Conservation (phyloP, 768 basidiomycete species). For the Chalciporus pseudorubinellus region DNA sequence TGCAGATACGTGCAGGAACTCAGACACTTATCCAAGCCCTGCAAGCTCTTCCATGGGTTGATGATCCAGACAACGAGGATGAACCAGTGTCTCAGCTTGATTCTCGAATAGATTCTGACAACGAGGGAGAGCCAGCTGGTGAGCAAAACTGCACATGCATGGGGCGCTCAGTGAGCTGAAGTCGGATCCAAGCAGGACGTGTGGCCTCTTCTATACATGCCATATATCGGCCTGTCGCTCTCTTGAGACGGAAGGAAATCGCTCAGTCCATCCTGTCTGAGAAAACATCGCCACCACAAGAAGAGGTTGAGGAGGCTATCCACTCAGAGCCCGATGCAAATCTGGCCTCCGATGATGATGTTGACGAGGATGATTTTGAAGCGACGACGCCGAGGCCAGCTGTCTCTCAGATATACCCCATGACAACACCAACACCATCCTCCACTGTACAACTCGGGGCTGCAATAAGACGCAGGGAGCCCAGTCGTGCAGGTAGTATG, state of each 20-base stretch:
- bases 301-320: constrained; percentile 30
- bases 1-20: constrained; percentile 81
- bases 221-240: constrained; percentile 78
- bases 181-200: constrained; percentile 35
- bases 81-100: constrained; percentile 46
- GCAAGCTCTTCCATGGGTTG: constrained; percentile 79
- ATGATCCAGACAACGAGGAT: constrained; percentile 67
- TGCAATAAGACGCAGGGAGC: constrained; percentile 21
- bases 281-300: constrained; percentile 7
- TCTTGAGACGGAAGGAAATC: constrained; percentile 47
- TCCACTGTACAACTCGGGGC: constrained; percentile 17
- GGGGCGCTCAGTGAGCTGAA: not conserved
- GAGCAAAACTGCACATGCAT: constrained; percentile 19
- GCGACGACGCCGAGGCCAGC: constrained; percentile 42
- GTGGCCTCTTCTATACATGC: constrained; percentile 87
- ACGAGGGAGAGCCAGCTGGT: constrained; percentile 56
- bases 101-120: constrained; percentile 50
- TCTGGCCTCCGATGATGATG: constrained; percentile 49
- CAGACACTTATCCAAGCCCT: constrained; percentile 88
- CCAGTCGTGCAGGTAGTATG: constrained; percentile 58
- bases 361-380: constrained; percentile 58
- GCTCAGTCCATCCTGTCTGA: constrained; percentile 16
- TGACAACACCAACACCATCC: not conserved
- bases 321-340: constrained; percentile 35
- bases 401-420: constrained; percentile 16